Conservation (phyloP, 176 grass and related monocot genomes). For the Triticum turgidum region DNA sequence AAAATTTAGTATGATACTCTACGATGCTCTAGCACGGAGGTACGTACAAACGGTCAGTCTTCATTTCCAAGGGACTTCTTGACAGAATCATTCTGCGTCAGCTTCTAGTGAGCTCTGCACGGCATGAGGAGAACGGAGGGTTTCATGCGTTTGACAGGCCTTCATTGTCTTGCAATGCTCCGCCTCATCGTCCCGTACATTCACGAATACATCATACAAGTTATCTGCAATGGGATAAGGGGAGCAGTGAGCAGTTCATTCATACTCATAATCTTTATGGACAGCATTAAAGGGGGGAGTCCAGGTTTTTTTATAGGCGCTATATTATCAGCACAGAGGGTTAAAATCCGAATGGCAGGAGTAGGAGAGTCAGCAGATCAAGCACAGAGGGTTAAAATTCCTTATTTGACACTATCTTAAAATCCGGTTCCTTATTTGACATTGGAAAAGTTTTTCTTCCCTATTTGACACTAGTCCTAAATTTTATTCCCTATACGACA, state of each 20-base stretch:
- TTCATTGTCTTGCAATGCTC: conserved; percentile 99
- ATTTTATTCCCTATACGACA: too few relatives aligned
- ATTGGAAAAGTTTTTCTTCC: too few relatives aligned
- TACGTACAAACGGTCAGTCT: background rate
- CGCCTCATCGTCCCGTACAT: conserved; percentile 74
- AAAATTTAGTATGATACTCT: background rate
- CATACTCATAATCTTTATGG: background rate
- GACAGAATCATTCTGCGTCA: conserved; percentile 34
- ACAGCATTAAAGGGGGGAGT: background rate
- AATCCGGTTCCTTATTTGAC: too few relatives aligned
- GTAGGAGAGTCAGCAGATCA: background rate
- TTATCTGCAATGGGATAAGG: conserved; percentile 51
- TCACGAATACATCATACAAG: conserved; percentile 79
- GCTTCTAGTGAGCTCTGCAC: conserved; percentile 17
- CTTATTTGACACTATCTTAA: too few relatives aligned
- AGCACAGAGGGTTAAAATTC: too few relatives aligned
- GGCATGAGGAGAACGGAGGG: conserved; percentile 72
- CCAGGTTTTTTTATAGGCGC: background rate
- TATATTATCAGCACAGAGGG: background rate
- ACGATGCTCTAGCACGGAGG: background rate
- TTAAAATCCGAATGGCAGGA: background rate
- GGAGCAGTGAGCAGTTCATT: conserved; percentile 11
- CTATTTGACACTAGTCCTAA: too few relatives aligned
- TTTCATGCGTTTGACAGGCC: conserved; percentile 75
- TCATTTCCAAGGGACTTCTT: background rate